Evolutionary conservation across 2,329 filamentous ascomycete genomes (phyloP).

Genomic region (Calonectria pteridis): DNA sequence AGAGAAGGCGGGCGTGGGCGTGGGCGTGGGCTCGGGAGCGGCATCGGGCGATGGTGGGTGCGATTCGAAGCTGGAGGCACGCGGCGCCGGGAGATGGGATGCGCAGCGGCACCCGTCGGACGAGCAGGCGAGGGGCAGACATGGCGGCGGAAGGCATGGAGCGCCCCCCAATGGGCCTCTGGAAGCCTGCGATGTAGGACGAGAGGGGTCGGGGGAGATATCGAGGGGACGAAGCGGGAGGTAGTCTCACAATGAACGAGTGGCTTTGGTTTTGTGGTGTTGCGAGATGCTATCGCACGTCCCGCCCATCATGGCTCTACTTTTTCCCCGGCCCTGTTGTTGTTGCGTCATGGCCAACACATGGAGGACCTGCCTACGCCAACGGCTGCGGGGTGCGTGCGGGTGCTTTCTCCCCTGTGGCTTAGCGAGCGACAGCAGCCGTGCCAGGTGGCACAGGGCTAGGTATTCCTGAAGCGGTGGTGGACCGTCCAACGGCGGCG

Average conservation of each 20-base stretch:
- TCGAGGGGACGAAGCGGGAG: neutral
- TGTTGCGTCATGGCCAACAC: neutral
- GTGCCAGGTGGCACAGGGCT: neutral
- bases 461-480: neutral
- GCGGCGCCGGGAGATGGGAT: slow-evolving; percentile 4
- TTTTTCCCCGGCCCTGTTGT: neutral
- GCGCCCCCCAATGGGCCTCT: slow-evolving; percentile 22
- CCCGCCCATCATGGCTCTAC: neutral
- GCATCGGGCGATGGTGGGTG: slow-evolving; percentile 13
- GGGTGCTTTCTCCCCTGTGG: neutral
- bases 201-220: neutral
- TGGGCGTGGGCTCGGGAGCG: slow-evolving; percentile 46
- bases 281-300: neutral
- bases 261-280: neutral
- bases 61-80: slow-evolving; percentile 3
- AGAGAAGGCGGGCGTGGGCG: slow-evolving; percentile 32
- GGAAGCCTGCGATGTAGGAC: neutral
- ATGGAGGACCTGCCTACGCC: neutral
- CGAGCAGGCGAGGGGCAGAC: slow-evolving; percentile 31
- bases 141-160: slow-evolving; percentile 19
- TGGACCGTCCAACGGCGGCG: neutral
- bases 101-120: neutral
- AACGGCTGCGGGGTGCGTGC: neutral
- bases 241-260: neutral
- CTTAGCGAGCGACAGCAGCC: neutral